phyloP scores from a whole-genome alignment of 2,329 filamentous ascomycete species.

The Zelopaecilomyces penicillatus region DNA sequence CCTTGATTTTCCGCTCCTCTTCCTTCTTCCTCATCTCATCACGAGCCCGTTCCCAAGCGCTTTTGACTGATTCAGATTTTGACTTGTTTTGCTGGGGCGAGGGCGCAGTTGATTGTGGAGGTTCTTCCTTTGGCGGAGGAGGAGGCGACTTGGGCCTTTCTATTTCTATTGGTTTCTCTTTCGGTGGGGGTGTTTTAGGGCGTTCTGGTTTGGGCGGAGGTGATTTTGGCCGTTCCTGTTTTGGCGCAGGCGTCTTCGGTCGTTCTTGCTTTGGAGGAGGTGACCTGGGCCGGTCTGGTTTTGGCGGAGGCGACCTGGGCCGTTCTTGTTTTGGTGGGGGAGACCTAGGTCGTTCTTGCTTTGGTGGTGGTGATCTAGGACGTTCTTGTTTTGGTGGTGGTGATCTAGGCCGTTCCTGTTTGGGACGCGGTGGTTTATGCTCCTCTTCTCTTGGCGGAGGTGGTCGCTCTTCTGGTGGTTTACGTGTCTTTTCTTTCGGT shows the following conservation, averaged over 20 bases:
- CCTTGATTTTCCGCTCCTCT: constrained; percentile 53
- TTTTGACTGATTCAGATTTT: constrained; percentile 27
- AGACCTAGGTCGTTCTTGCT: constrained; percentile 13
- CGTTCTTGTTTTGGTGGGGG: constrained; percentile 16
- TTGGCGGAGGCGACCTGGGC: constrained; percentile 13
- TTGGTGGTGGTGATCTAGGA: constrained; percentile 13
- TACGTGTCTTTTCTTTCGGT: no score
- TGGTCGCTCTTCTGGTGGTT: background rate
- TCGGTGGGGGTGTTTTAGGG: no score
- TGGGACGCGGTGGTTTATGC: constrained; percentile 13
- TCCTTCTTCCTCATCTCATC: constrained; percentile 58
- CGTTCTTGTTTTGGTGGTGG: constrained; percentile 16
- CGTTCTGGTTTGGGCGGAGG: background rate
- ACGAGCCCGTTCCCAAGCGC: constrained; percentile 59
- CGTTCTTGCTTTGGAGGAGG: constrained; percentile 6
- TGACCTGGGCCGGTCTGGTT: constrained; percentile 14
- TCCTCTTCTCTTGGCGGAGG: constrained; percentile 13
- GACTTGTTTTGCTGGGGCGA: background rate
- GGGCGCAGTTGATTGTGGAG: no score
- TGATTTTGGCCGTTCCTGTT: background rate
- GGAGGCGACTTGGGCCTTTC: no score
- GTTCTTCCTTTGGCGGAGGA: no score
- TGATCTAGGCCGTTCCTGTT: constrained; percentile 13
- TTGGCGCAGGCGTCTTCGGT: background rate
- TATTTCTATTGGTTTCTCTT: no score